Percentiles rank a stretch among this genome's conserved stretches.
phyloP scores from a whole-genome alignment of 495 filamentous ascomycete species.

The Sporormia fimetaria region DNA sequence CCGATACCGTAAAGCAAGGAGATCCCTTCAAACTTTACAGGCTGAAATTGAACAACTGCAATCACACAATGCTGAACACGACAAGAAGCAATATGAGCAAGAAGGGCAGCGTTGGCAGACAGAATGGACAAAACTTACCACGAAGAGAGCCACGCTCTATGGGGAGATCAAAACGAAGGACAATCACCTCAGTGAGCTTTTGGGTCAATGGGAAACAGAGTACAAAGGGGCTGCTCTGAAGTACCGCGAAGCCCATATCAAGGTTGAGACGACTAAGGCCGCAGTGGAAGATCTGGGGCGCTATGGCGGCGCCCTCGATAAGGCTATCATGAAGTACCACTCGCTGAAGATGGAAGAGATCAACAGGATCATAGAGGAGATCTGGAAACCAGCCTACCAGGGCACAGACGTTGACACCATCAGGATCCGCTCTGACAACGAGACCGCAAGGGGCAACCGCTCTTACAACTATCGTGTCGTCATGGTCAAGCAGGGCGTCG shows the following conservation, averaged over 20 bases:
- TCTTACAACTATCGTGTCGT: slow-evolving; percentile 96
- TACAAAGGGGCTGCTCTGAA: slow-evolving; percentile 73
- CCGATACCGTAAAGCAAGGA: slow-evolving; percentile 60
- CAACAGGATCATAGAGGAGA: slow-evolving; percentile 84
- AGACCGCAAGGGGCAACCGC: slow-evolving; percentile 60
- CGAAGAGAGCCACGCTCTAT: slow-evolving; percentile 51
- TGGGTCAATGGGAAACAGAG: slow-evolving; percentile 70
- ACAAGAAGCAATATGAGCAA: slow-evolving; percentile 58
- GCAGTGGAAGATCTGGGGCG: slow-evolving; percentile 80
- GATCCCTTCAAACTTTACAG: slow-evolving; percentile 53
- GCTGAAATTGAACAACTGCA: slow-evolving; percentile 66
- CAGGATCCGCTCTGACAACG: slow-evolving; percentile 81
- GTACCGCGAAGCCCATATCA: slow-evolving; percentile 81
- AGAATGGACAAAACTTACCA: slow-evolving; percentile 48
- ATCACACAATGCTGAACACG: slow-evolving; percentile 67
- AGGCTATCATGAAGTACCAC: slow-evolving; percentile 95
- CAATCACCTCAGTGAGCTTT: slow-evolving; percentile 54
- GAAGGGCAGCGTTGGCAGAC: slow-evolving; percentile 54
- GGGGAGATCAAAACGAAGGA: slow-evolving; percentile 74
- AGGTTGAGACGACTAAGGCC: slow-evolving; percentile 84
- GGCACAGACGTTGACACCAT: slow-evolving; percentile 97
- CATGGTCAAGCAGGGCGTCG: slow-evolving; percentile 93
- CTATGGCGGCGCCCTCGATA: slow-evolving; percentile 71
- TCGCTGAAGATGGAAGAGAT: slow-evolving; percentile 96
- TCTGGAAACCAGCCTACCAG: slow-evolving; percentile 95